Conservation (phyloP, 1,284 basidiomycete genomes). For the Ceratorhiza oryzae-sativae region DNA sequence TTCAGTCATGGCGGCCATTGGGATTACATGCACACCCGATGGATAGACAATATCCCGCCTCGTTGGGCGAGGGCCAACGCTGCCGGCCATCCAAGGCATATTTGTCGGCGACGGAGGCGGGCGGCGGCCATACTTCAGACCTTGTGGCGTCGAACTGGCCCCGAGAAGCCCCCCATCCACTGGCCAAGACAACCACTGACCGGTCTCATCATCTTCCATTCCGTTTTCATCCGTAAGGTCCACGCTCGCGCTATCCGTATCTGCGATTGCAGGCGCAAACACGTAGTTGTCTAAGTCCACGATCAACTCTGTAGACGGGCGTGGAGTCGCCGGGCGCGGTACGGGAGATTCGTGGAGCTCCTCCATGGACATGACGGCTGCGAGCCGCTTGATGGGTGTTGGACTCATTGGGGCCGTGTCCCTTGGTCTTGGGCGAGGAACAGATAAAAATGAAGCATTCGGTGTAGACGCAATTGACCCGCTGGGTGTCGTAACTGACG, state of each 20-base stretch:
- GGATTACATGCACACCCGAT: constrained; percentile 25
- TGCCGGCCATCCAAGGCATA: constrained; percentile 31
- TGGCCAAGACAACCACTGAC: constrained; percentile 4
- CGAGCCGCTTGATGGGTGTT: not conserved
- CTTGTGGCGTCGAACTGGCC: not conserved
- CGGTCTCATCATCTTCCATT: not conserved
- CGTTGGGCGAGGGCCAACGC: constrained; percentile 6
- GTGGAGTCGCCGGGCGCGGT: not conserved
- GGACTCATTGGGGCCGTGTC: not conserved
- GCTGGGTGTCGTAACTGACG: constrained; percentile 15
- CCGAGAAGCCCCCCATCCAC: not conserved
- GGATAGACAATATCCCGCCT: constrained; percentile 20
- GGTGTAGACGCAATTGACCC: not conserved
- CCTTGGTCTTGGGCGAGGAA: not conserved
- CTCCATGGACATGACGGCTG: too few relatives aligned
- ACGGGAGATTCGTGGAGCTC: not conserved
- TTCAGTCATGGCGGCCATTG: constrained; percentile 7
- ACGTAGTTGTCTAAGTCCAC: constrained; percentile 23
- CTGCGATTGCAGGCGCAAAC: constrained; percentile 8
- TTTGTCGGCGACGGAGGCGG: constrained; percentile 34
- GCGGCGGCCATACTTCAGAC: not conserved
- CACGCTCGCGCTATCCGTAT: constrained; percentile 18
- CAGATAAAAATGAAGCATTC: constrained; percentile 18
- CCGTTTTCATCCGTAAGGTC: constrained; percentile 1
- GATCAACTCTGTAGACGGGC: constrained; percentile 1